Evolutionary conservation across 1,139 yeast genomes (phyloP).

Genomic region (Wickerhamomyces sp.): DNA sequence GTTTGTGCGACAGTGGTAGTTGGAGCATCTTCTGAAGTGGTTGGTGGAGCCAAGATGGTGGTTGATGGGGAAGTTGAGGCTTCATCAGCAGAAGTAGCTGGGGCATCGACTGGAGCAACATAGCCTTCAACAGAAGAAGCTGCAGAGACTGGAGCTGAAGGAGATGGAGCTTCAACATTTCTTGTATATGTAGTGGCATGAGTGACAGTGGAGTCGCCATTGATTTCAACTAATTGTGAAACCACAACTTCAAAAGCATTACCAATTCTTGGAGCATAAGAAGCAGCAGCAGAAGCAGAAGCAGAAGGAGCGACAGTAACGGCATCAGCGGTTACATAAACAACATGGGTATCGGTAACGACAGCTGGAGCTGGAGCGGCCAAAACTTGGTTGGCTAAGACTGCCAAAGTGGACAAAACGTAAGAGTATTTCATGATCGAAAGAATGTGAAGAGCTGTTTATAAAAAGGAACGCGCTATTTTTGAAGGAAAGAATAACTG

Average conservation of each 20-base stretch:
- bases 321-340: conserved; percentile 24
- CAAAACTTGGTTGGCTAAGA: conserved; percentile 28
- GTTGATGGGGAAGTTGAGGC: conserved; percentile 3
- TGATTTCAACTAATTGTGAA: conserved; percentile 20
- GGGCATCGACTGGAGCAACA: conserved; percentile 8
- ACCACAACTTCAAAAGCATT: conserved; percentile 21
- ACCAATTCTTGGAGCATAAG: conserved; percentile 19
- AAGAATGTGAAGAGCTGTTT: not conserved
- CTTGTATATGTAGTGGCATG: conserved; percentile 16
- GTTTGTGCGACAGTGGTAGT: conserved; percentile 15
- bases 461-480: not conserved
- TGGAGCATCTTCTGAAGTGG: conserved; percentile 11
- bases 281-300: conserved; percentile 11
- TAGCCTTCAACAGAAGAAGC: conserved; percentile 10
- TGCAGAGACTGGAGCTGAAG: conserved; percentile 11
- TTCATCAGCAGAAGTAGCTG: conserved; percentile 9
- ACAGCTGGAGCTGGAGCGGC: conserved; percentile 31
- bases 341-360: conserved; percentile 31
- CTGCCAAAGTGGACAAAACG: conserved; percentile 22
- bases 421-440: conserved; percentile 19
- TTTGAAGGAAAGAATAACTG: conserved; percentile 1
- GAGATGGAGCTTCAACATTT: conserved; percentile 11
- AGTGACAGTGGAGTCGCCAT: conserved; percentile 18
- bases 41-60: conserved; percentile 10
- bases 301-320: conserved; percentile 13